These are phyloP conservation scores for Mycogone perniciosa DNA, from an alignment of 2,329 filamentous ascomycete species.

Conservation along the genomic window DNA sequence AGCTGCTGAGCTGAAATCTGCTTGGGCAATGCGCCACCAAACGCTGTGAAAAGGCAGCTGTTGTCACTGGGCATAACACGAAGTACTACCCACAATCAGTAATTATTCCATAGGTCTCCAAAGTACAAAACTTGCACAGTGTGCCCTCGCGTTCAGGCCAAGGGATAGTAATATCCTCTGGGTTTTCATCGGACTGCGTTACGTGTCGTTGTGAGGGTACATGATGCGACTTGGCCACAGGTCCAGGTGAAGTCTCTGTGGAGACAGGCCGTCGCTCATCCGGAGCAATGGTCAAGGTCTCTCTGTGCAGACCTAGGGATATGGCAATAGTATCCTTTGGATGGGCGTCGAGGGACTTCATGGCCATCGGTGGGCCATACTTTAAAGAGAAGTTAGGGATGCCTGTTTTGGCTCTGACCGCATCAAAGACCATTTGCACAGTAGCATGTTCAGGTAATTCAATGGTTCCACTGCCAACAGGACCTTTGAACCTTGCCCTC, in stretches of 20 bases:
- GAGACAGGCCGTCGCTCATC: slow-evolving; percentile 24
- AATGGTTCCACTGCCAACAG: slow-evolving; percentile 64
- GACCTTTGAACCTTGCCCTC: slow-evolving; percentile 69
- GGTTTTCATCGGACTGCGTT: slow-evolving; percentile 10
- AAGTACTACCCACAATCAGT: slow-evolving; percentile 50
- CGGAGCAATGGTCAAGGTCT: slow-evolving; percentile 45
- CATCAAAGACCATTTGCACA: slow-evolving; percentile 52
- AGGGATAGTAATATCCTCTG: slow-evolving; percentile 34
- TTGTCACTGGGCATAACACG: slow-evolving; percentile 97
- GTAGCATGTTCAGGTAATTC: slow-evolving; percentile 63
- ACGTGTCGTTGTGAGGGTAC: neutral
- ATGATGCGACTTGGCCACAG: no score
- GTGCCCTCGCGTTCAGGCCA: slow-evolving; percentile 47
- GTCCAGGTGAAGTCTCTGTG: neutral
- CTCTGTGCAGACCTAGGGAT: slow-evolving; percentile 42
- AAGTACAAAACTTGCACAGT: slow-evolving; percentile 32
- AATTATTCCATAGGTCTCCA: neutral
- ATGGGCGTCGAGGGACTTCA: slow-evolving; percentile 59
- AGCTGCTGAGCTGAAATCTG: slow-evolving; percentile 48
- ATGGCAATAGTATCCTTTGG: slow-evolving; percentile 43
- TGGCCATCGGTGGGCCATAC: slow-evolving; percentile 67
- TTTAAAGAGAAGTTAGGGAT: slow-evolving; percentile 68
- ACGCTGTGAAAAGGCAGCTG: slow-evolving; percentile 85
- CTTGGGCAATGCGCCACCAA: slow-evolving; percentile 70
- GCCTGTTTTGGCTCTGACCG: slow-evolving; percentile 58